Evolutionary conservation across 1,284 basidiomycete genomes (phyloP), one percentile per base, ranked within the genome.

Genomic region (Cryptococcus deneoformans): DNA sequence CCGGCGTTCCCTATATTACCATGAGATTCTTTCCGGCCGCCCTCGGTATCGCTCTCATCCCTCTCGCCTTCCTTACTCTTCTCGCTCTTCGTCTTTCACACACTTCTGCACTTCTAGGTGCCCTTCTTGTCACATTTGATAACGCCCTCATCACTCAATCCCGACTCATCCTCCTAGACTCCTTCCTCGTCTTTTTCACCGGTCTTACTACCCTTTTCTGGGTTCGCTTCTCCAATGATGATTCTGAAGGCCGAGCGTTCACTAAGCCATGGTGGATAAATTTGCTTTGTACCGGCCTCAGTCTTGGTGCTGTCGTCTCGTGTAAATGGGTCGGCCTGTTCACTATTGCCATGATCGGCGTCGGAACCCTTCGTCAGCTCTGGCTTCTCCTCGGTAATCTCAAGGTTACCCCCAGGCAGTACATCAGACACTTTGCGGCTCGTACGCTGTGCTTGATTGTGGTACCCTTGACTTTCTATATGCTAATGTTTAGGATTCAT

Each of bases 291-390:
- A 90, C 91, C 0, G 96, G 96, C 40, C 80, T 93, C 16, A 86
- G 87, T 0, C 85, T 99, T 16, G 96, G 96, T 46, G 91, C 92
- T 1, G 92, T 96, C 43, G 85, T 89, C 46, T 90, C 87, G 69
- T 93, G 90, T 80, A 99, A 99, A 78, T 99, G 96, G 96, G 95
- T 99, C 53, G 96, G 96, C 6, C 82, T 99, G 38, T 98, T 99
- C 79, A 99, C 94, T n/a, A 92, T 99, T 66, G 92, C 94, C 6
- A 95, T 94, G 4, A 80, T 99, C 55, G 96, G 95, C 12, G 71
- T 90, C 34, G 86, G 86, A 64, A 96, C 93, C 1, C 69, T 99
- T 45, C 80, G 84, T 44, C 95, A 96, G 71, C 82, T 99, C 1
- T 99, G 96, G 96, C 75, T 82, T 35, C 83, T 96, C 16, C 84